A percentile compares a stretch with the other conserved stretches of the same genome.
These are phyloP conservation scores for Boletus edulis DNA, from an alignment of 768 basidiomycete genomes.

Conservation along the genomic window DNA sequence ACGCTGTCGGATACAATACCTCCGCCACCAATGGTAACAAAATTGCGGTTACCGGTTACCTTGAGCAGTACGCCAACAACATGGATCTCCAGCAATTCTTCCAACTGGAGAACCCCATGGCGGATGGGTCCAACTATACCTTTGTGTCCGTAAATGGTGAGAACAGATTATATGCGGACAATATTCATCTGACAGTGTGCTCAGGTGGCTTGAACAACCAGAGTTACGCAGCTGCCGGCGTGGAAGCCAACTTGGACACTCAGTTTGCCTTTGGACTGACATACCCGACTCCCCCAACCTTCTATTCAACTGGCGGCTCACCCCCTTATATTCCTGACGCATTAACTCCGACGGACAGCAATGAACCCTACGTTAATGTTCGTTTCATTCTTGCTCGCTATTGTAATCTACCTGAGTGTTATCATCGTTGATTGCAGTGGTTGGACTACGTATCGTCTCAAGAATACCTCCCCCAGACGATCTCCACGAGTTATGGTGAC, in stretches of 20 bases:
- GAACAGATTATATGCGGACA: background rate
- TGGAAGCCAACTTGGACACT: slow-evolving; percentile 65
- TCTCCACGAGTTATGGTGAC: slow-evolving; percentile 74
- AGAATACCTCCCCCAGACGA: slow-evolving; percentile 50
- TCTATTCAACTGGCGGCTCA: slow-evolving; percentile 60
- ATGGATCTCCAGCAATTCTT: slow-evolving; percentile 54
- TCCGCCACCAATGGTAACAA: slow-evolving; percentile 42
- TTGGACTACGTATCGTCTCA: slow-evolving; percentile 53
- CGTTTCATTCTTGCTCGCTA: slow-evolving; percentile 10
- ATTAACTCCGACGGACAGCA: slow-evolving; percentile 37
- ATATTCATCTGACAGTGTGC: background rate
- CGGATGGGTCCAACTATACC: slow-evolving; percentile 49
- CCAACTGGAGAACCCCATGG: slow-evolving; percentile 44
- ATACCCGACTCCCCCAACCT: slow-evolving; percentile 56
- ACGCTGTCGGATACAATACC: slow-evolving; percentile 45
- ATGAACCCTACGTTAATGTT: slow-evolving; percentile 49
- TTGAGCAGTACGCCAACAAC: slow-evolving; percentile 52
- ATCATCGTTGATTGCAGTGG: slow-evolving; percentile 43
- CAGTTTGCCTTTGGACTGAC: slow-evolving; percentile 68
- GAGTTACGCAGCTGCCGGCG: slow-evolving; percentile 47
- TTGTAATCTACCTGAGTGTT: background rate
- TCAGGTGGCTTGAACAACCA: slow-evolving; percentile 65
- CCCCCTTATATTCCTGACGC: slow-evolving; percentile 57
- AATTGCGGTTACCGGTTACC: slow-evolving; percentile 55
- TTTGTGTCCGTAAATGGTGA: slow-evolving; percentile 56